phyloP scores from a whole-genome alignment of 441 rosid species.

The Daphne laureola region DNA sequence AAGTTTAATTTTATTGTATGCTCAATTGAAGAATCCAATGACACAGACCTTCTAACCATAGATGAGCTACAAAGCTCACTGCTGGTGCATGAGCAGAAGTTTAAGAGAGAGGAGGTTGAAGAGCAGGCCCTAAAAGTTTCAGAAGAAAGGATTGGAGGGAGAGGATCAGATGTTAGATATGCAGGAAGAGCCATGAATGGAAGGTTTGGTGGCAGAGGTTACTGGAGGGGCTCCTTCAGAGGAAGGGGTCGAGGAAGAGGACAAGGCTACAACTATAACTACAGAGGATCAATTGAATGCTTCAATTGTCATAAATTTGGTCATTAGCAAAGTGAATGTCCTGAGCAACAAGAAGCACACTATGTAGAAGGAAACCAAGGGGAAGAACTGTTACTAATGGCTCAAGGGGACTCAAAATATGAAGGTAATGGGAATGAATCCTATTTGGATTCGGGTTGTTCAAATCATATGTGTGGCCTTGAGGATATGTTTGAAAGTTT shows the following conservation, averaged over 20 bases:
- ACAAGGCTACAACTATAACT: background rate
- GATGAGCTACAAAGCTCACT: constrained; percentile 3
- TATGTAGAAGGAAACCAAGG: constrained; percentile 6
- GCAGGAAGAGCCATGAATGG: constrained; percentile 3
- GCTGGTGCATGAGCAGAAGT: background rate
- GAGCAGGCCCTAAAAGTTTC: background rate
- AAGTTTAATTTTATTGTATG: no score
- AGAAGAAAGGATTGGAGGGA: background rate
- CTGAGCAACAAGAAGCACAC: no score
- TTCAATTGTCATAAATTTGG: no score
- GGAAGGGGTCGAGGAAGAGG: constrained; percentile 7
- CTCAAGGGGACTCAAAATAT: background rate
- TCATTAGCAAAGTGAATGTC: no score
- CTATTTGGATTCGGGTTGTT: constrained; percentile 2
- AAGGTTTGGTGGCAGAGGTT: no score
- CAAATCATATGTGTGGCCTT: constrained; percentile 9
- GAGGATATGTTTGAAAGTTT: constrained; percentile 1
- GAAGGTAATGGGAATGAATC: background rate
- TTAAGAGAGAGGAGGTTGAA: background rate
- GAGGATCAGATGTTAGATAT: background rate
- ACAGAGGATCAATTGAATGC: no score
- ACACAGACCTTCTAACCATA: background rate
- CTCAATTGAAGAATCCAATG: background rate
- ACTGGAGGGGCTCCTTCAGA: no score
- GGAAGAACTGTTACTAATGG: constrained; percentile 4